Conservation (phyloP, 805 yeast species). For the Teunomyces funiuensis region DNA sequence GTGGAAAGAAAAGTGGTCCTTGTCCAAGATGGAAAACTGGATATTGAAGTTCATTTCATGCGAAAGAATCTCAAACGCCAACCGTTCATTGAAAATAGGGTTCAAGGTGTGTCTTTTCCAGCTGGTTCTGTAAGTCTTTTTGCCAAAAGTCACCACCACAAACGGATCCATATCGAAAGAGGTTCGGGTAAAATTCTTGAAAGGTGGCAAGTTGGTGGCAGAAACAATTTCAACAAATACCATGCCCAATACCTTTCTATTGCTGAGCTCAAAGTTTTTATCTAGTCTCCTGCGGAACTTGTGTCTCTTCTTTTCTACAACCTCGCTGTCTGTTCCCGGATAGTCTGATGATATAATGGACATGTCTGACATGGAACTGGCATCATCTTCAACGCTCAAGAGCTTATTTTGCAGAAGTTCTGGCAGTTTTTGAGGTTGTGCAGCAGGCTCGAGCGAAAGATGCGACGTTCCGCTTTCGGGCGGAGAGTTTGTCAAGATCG, state of each 20-base stretch:
- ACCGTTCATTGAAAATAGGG: slow-evolving; percentile 78
- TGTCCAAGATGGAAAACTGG: slow-evolving; percentile 75
- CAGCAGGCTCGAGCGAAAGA: not conserved
- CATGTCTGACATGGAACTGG: slow-evolving; percentile 20
- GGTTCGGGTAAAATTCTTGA: slow-evolving; percentile 64
- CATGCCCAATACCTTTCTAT: slow-evolving; percentile 59
- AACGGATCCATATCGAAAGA: slow-evolving; percentile 97
- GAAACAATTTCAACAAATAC: slow-evolving; percentile 72
- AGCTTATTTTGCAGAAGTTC: not conserved
- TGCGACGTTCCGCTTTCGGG: not conserved
- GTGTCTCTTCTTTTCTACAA: slow-evolving; percentile 10
- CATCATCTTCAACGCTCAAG: slow-evolving; percentile 14
- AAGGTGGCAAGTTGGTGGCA: slow-evolving; percentile 77
- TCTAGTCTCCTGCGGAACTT: slow-evolving; percentile 13
- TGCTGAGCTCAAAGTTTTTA: slow-evolving; percentile 36
- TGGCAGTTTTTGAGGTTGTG: not conserved
- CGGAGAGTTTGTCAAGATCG: slow-evolving; percentile 11
- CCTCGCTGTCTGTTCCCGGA: not conserved
- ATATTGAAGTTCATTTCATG: slow-evolving; percentile 67
- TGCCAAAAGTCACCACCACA: slow-evolving; percentile 87
- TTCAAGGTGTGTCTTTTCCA: slow-evolving; percentile 79
- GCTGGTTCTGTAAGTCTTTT: slow-evolving; percentile 80
- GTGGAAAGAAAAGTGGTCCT: slow-evolving; percentile 78
- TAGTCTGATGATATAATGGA: slow-evolving; percentile 15
- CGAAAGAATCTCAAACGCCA: slow-evolving; percentile 73